Conservation (phyloP, 2,329 filamentous ascomycete species). For the Fusarium coicis region DNA sequence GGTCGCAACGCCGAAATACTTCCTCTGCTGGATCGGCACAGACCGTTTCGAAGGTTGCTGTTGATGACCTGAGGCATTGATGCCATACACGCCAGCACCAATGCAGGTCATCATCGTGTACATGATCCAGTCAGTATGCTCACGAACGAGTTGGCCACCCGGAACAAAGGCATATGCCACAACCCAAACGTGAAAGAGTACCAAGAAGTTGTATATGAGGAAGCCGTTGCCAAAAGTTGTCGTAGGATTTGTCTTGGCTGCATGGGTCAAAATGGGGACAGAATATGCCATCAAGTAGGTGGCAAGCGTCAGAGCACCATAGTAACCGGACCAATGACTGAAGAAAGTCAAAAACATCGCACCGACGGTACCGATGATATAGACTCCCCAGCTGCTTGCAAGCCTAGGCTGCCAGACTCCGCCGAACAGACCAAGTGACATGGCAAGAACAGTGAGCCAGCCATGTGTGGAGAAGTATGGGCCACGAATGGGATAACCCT, state of each 20-base stretch:
- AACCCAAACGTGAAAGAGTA: slow-evolving; percentile 98
- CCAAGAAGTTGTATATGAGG: slow-evolving; percentile 89
- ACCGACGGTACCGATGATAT: slow-evolving; percentile 80
- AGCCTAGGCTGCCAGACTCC: slow-evolving; percentile 80
- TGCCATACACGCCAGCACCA: slow-evolving; percentile 84
- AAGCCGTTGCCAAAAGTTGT: slow-evolving; percentile 89
- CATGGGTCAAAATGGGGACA: slow-evolving; percentile 78
- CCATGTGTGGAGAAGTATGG: slow-evolving; percentile 92
- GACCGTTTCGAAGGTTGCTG: slow-evolving; percentile 48
- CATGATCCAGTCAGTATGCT: slow-evolving; percentile 98
- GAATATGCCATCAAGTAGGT: slow-evolving; percentile 85
- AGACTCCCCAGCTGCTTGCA: slow-evolving; percentile 82
- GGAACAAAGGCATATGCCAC: slow-evolving; percentile 98
- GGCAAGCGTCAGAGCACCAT: slow-evolving; percentile 80
- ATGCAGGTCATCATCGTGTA: slow-evolving; percentile 84
- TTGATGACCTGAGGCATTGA: slow-evolving; percentile 62
- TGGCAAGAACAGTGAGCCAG: slow-evolving; percentile 84
- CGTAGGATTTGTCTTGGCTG: slow-evolving; percentile 80
- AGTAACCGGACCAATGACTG: slow-evolving; percentile 89
- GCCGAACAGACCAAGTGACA: slow-evolving; percentile 82
- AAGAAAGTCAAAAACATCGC: slow-evolving; percentile 81
- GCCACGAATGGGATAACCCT: slow-evolving; percentile 90
- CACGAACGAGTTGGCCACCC: slow-evolving; percentile 89
- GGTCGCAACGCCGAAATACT: slow-evolving; percentile 68
- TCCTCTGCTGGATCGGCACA: slow-evolving; percentile 57